Percentiles rank a stretch among this genome's conserved stretches.
These are phyloP conservation scores for Silene latifolia DNA, from an alignment of 148 eudicot species.

Conservation along the genomic window DNA sequence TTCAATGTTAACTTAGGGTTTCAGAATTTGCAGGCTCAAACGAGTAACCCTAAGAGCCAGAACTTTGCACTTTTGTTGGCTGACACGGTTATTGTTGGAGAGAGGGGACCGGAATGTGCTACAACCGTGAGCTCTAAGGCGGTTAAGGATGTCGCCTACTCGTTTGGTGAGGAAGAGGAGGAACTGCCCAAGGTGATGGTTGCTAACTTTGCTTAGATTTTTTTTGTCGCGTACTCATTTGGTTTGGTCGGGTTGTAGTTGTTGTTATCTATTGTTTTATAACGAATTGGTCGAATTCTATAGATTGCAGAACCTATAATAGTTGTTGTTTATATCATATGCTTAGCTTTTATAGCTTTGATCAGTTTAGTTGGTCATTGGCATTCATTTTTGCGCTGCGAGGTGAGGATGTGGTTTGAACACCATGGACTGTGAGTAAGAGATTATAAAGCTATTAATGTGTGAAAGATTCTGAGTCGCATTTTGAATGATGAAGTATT, in stretches of 20 bases:
- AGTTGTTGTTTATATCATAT: not conserved
- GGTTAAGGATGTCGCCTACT: slow-evolving; percentile 77
- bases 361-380: not conserved
- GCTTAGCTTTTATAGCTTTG: not conserved
- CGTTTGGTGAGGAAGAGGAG: slow-evolving; percentile 71
- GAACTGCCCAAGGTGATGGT: slow-evolving; percentile 37
- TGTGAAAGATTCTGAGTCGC: not conserved
- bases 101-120: slow-evolving; percentile 45
- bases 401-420: no score
- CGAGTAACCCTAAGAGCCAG: slow-evolving; percentile 56
- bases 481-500: not conserved
- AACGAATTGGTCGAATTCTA: not conserved
- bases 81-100: slow-evolving; percentile 62
- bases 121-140: slow-evolving; percentile 62
- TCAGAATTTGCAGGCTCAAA: slow-evolving; percentile 62
- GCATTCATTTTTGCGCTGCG: not conserved
- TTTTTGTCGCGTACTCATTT: not conserved
- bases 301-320: not conserved
- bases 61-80: slow-evolving; percentile 72
- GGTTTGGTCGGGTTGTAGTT: not conserved
- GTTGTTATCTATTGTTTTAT: not conserved
- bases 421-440: not conserved
- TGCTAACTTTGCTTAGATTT: not conserved
- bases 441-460: not conserved
- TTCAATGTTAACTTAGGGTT: slow-evolving; percentile 83